Evolutionary conservation across 768 basidiomycete genomes (phyloP).

Genomic region (Polyporus arcularius): DNA sequence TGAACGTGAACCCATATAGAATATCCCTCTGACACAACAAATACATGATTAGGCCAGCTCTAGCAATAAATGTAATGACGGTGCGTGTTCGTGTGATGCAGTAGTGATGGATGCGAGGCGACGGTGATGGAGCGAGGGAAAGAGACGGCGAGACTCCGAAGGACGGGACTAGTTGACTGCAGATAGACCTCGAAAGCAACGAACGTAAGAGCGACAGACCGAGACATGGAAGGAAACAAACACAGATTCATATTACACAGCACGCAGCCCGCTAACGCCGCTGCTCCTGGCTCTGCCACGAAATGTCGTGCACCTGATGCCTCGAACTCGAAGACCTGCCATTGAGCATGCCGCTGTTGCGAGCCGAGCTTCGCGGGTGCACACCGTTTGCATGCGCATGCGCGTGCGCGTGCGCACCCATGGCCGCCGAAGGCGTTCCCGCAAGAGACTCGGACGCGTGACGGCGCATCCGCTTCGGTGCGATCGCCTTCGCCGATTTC

Average conservation of each 20-base stretch:
- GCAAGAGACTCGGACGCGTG: slow-evolving; percentile 70
- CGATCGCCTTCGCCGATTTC: slow-evolving; percentile 44
- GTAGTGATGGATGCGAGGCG: slow-evolving; percentile 6
- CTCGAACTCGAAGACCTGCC: slow-evolving; percentile 47
- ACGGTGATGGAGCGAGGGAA: background rate
- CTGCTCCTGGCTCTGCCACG: slow-evolving; percentile 46
- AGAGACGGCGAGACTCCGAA: slow-evolving; percentile 2
- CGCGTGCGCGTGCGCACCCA: slow-evolving; percentile 13
- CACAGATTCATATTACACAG: slow-evolving; percentile 8
- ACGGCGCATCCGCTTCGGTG: slow-evolving; percentile 64
- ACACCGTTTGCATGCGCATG: slow-evolving; percentile 4
- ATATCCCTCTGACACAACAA: slow-evolving; percentile 1
- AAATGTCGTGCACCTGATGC: slow-evolving; percentile 62
- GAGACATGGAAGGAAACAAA: background rate
- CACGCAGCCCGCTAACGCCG: slow-evolving; percentile 3
- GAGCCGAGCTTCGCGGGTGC: background rate
- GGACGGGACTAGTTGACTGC: slow-evolving; percentile 10
- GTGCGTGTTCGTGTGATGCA: slow-evolving; percentile 15
- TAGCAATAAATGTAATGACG: slow-evolving; percentile 18
- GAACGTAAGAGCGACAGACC: slow-evolving; percentile 11
- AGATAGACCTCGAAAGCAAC: slow-evolving; percentile 18
- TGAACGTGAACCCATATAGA: too few relatives aligned
- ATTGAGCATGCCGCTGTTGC: slow-evolving; percentile 32
- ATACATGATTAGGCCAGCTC: slow-evolving; percentile 20
- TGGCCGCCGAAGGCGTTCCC: slow-evolving; percentile 25